Evolutionary conservation across 345 rosid genomes (phyloP).

Genomic region (Geranium rotundifolium): DNA sequence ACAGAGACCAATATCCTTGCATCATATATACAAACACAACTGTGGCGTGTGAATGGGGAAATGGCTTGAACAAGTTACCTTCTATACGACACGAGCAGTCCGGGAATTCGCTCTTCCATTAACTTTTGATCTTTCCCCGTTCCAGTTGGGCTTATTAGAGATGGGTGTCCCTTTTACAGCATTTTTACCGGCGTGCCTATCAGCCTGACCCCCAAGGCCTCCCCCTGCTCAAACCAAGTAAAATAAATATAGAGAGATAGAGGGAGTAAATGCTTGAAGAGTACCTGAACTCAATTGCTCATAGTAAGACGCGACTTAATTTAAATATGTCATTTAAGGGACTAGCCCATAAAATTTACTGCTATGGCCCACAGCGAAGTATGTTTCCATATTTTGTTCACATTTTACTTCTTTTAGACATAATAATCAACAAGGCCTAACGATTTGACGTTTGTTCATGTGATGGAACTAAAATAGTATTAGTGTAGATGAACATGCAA

Average conservation of each 20-base stretch:
- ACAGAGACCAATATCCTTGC: neutral
- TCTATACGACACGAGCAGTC: neutral
- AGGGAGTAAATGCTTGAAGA: too few species aligned
- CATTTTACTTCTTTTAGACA: neutral
- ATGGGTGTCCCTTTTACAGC: neutral
- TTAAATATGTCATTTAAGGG: neutral
- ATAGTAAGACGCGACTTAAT: neutral
- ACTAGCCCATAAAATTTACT: neutral
- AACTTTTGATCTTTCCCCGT: neutral
- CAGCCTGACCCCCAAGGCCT: neutral
- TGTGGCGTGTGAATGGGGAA: neutral
- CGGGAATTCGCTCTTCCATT: neutral
- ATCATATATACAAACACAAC: neutral
- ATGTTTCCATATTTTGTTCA: neutral
- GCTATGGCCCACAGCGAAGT: neutral
- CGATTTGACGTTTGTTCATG: neutral
- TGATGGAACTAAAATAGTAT: neutral
- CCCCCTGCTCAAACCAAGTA: neutral
- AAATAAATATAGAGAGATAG: neutral
- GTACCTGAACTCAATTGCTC: neutral
- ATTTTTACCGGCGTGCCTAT: neutral
- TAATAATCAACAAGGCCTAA: neutral
- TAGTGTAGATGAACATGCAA: too few species aligned
- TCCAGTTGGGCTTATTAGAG: neutral
- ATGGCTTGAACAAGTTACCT: neutral